Evolutionary conservation across 495 filamentous ascomycete genomes (phyloP).

Genomic region (Neurospora cerealis): DNA sequence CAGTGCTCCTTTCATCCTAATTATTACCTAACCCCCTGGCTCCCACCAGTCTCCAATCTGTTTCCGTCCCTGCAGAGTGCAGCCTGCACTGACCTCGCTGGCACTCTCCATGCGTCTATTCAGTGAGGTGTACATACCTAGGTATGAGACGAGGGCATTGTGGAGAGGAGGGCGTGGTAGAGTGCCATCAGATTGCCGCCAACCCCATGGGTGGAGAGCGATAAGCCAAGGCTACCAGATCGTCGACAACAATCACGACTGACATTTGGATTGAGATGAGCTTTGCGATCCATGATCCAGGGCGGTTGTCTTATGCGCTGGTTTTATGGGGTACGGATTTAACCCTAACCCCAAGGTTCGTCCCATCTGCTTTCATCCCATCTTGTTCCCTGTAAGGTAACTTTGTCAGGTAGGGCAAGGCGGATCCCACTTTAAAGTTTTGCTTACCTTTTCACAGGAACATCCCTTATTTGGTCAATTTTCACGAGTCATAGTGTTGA

Average conservation of each 20-base stretch:
- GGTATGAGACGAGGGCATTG: neutral
- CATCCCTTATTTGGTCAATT: neutral
- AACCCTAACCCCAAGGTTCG: neutral
- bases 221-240: neutral
- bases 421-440: neutral
- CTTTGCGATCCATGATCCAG: neutral
- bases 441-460: neutral
- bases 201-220: neutral
- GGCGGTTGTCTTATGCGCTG: neutral
- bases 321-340: neutral
- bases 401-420: neutral
- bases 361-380: neutral
- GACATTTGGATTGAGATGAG: neutral
- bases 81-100: neutral
- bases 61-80: neutral
- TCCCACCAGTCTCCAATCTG: neutral
- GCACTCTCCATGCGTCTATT: neutral
- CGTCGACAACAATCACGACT: neutral
- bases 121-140: neutral
- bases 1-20: slow-evolving; percentile 3
- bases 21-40: neutral
- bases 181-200: neutral
- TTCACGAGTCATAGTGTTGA: neutral
- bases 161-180: neutral
- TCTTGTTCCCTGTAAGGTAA: neutral